Evolutionary conservation across 305 asterid genomes (phyloP).

Genomic region (Plantago lanceolata): DNA sequence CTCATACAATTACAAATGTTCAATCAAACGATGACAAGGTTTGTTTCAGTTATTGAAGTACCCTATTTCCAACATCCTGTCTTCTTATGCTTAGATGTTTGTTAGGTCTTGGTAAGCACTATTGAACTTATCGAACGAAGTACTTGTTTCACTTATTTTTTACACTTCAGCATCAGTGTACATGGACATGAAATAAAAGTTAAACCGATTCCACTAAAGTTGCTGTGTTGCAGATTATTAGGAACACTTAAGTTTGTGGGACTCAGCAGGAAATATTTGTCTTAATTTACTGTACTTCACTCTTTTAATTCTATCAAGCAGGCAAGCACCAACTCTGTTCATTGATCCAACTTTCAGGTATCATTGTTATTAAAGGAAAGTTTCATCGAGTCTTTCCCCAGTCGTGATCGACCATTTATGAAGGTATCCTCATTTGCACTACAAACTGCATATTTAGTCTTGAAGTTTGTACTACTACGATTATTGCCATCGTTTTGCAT

Average conservation of each 20-base stretch:
- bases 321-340: constrained; percentile 4
- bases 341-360: constrained; percentile 44
- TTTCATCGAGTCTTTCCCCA: constrained; percentile 88
- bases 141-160: not conserved
- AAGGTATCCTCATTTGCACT: constrained; percentile 44
- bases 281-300: not conserved
- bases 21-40: constrained; percentile 99
- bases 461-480: not conserved
- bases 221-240: not conserved
- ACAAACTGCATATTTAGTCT: too few relatives aligned
- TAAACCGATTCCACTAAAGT: too few relatives aligned
- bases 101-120: not conserved
- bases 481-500: not conserved
- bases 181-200: too few relatives aligned
- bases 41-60: constrained; percentile 21
- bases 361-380: constrained; percentile 94
- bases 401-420: constrained; percentile 90
- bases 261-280: not conserved
- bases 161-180: not conserved
- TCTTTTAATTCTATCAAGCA: not conserved
- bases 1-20: constrained; percentile 97
- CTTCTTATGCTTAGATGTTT: not conserved
- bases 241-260: not conserved
- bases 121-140: not conserved
- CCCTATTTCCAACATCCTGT: not conserved